A percentile compares a stretch with the other conserved stretches of the same genome.
phyloP scores from a whole-genome alignment of 495 filamentous ascomycete genomes.

The Bryoglossum gracile region DNA sequence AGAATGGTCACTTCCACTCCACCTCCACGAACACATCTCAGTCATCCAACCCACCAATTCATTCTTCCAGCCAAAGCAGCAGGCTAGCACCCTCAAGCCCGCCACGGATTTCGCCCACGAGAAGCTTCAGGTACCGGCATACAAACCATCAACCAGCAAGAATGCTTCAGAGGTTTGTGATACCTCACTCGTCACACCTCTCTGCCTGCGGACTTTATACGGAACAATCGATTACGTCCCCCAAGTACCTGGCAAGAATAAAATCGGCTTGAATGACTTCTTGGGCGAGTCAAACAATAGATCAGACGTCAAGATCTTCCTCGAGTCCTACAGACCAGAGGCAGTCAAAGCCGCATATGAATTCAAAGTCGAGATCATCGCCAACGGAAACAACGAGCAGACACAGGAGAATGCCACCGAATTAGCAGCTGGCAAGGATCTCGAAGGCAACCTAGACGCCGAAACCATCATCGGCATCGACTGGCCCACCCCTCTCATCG shows the following conservation, averaged over 20 bases:
- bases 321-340: slow-evolving; percentile 41
- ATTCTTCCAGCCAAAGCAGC: slow-evolving; percentile 35
- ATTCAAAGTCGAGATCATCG: slow-evolving; percentile 53
- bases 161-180: slow-evolving; percentile 1
- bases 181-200: slow-evolving; percentile 13
- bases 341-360: slow-evolving; percentile 36
- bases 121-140: not conserved
- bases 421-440: slow-evolving; percentile 27
- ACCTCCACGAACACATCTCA: slow-evolving; percentile 52
- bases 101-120: not conserved
- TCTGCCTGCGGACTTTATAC: slow-evolving; percentile 23
- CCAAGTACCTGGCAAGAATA: slow-evolving; percentile 28
- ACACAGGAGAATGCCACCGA: slow-evolving; percentile 38
- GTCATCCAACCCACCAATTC: slow-evolving; percentile 60
- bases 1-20: slow-evolving; percentile 46
- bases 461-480: slow-evolving; percentile 58
- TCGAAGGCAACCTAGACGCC: slow-evolving; percentile 68
- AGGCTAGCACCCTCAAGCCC: slow-evolving; percentile 1
- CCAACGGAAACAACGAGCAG: slow-evolving; percentile 50
- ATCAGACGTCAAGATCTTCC: slow-evolving; percentile 51
- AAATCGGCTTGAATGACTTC: slow-evolving; percentile 47
- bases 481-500: slow-evolving; percentile 49
- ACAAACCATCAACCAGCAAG: not conserved
- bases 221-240: slow-evolving; percentile 23
- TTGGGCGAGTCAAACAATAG: slow-evolving; percentile 63